phyloP scores from a whole-genome alignment of 148 eudicot genomes.

The Vaccinium macrocarpon region DNA sequence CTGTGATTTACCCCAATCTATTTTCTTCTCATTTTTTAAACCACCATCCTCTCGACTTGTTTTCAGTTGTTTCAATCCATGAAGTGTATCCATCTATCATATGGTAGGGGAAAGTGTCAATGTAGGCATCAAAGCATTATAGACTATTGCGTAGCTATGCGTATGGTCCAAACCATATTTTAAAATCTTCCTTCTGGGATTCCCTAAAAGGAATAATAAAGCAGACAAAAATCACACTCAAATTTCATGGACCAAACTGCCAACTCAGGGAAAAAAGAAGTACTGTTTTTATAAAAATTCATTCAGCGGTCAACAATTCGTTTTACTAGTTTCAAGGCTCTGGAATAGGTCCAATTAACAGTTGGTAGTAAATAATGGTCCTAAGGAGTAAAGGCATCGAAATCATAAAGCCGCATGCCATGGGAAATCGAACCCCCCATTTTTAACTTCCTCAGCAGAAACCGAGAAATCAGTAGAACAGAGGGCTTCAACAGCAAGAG shows the following conservation, averaged over 20 bases:
- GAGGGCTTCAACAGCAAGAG: neutral
- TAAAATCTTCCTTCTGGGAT: neutral
- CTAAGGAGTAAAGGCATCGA: neutral
- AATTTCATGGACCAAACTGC: neutral
- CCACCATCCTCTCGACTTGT: neutral
- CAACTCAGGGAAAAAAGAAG: neutral
- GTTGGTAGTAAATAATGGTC: neutral
- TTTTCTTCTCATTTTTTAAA: neutral
- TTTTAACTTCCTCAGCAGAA: neutral
- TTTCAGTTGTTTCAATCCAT: neutral
- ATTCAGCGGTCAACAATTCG: neutral
- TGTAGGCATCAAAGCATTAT: neutral
- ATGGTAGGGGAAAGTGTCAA: neutral
- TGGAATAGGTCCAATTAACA: neutral
- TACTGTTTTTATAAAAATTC: neutral
- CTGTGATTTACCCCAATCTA: too few species aligned
- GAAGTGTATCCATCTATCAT: neutral
- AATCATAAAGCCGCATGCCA: neutral
- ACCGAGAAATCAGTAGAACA: neutral
- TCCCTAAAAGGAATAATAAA: neutral
- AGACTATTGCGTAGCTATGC: neutral
- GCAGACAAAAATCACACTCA: neutral
- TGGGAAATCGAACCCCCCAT: conserved; percentile 1
- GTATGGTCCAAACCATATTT: neutral
- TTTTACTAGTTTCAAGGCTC: conserved; percentile 1